Percentiles rank a stretch among this genome's conserved stretches.
These are phyloP conservation scores for Epicoccum nigrum DNA, from an alignment of 2,329 filamentous ascomycete genomes.

Conservation along the genomic window DNA sequence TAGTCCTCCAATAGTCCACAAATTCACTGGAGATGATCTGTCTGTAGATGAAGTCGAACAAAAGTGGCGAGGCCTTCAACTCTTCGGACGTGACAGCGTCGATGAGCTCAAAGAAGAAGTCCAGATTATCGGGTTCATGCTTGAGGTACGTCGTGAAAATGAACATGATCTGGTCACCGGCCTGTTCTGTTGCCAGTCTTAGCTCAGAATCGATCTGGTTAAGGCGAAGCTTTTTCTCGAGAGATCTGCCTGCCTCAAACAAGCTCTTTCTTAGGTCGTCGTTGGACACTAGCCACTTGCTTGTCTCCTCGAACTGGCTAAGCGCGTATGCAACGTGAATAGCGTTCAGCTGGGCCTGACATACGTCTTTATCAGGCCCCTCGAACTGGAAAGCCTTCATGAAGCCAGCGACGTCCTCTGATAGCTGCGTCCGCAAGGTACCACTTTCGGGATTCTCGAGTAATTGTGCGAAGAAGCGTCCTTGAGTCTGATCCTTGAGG, in stretches of 20 bases:
- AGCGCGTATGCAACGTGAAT: constrained; percentile 86
- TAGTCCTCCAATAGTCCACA: constrained; percentile 81
- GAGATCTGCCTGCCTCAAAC: constrained; percentile 71
- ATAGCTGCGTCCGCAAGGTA: constrained; percentile 74
- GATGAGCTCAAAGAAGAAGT: constrained; percentile 83
- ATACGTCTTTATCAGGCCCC: constrained; percentile 67
- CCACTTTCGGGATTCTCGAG: constrained; percentile 76
- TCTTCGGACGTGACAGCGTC: constrained; percentile 84
- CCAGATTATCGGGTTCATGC: constrained; percentile 75
- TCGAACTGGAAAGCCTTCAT: constrained; percentile 70
- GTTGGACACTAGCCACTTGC: constrained; percentile 68
- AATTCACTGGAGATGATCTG: constrained; percentile 84
- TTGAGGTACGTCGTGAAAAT: constrained; percentile 83
- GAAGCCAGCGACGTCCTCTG: constrained; percentile 74
- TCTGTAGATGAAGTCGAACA: constrained; percentile 84
- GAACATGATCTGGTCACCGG: constrained; percentile 83
- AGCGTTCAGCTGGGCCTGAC: constrained; percentile 82
- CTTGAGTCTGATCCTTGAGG: constrained; percentile 84
- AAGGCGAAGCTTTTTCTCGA: constrained; percentile 74
- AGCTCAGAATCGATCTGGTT: constrained; percentile 73
- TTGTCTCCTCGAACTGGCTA: constrained; percentile 67
- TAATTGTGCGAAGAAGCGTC: constrained; percentile 88
- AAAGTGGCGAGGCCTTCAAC: constrained; percentile 74
- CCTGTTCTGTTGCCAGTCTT: constrained; percentile 85
- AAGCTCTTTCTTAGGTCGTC: constrained; percentile 64